Base-by-base conservation (phyloP, 2,329 filamentous ascomycete genomes). In the Plectosphaerella plurivora region DNA sequence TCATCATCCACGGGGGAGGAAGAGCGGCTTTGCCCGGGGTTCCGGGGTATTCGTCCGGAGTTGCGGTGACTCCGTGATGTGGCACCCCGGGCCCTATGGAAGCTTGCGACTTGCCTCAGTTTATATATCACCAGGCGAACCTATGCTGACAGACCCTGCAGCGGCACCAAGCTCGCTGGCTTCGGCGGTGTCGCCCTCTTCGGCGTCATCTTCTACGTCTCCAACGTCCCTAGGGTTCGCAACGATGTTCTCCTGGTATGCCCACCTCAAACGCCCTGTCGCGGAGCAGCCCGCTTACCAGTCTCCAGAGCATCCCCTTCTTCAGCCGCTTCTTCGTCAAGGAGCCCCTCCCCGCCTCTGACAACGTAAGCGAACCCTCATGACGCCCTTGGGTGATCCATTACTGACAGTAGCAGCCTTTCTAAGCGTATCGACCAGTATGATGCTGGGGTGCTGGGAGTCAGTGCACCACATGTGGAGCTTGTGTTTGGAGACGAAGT, bases 151-250 rank as follows among this genome's bases (percentile, higher is more conserved):
- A 10, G 28, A 9, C 2, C 16, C 16, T 4, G 56, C 56, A 86
- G 82, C 56, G 77, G 74, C 55, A 51, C 78, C 56, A 80, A 75
- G 58, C 60, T 77, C 47, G 81, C 73, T 53, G 71, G 74, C 51
- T 83, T 83, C 63, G 82, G 81, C 54, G 82, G 72, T 55, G 79
- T 81, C 53, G 80, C 78, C 55, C 76, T 76, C 61, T 74, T 83
- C 57, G 80, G 72, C 58, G 71, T 83, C 57, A 75, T 86, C 61
- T 82, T 80, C 75, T 83, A 73, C 66, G 73, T 79, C 58, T 84
- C 82, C 41, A 83, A 83, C 60, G 78, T 87, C 47, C 84, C 84
- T 59, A 76, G 74, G 66, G 72, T 87, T 59, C 73, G 82, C 68
- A 65, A 64, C 47, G 84, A 87, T 61, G 73, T 87, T 57, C 76